Evolutionary conservation across 768 basidiomycete species (phyloP), one percentile per base, ranked within the genome.

Genomic region (Lepiota brunneoincarnata): DNA sequence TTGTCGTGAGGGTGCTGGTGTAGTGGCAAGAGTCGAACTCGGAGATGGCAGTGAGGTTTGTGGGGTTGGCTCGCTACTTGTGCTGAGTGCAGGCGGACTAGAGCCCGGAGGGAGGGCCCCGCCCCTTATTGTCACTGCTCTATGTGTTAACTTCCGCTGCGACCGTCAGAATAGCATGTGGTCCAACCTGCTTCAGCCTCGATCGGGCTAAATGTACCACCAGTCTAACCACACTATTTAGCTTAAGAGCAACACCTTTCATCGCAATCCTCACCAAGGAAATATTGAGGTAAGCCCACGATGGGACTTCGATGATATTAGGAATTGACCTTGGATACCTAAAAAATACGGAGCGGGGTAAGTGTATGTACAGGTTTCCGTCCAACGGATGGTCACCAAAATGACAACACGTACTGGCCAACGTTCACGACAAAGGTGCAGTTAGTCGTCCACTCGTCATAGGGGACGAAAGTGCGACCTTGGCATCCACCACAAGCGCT

Each of bases 401-500:
- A n/a, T 28, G 26, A 40, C 31, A 3, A 31, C 11, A 50, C 48
- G 18, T 18, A 49, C 41, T 47, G 40, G 40, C 52, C 47, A 39
- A 40, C 43, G 14, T 61, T 58, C 51, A 75, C 72, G 64, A 60
- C 69, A 63, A 46, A 41, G 14, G 57, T 34, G 58, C 76, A 77
- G 49, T 75, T 72, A 17, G 58, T 20, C 6, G 65, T 65, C 75
- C 73, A 78, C 24, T 65, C 64, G 46, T 54, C 64, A 68, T 65
- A 82, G 62, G 63, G 70, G 59, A 53, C 59, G 56, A 66, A 78
- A 0, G 61, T 65, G n/a, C 74, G 71, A 23, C 66, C 66, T 63
- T 87, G 86, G 59, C 86, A 87, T 26, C 68, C 69, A 24, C 75
- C 82, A 58, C 86, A 87, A 1, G 84, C 84, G 47, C 77, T 79